Evolutionary conservation across 2,329 filamentous ascomycete genomes (phyloP).

Genomic region (Xylaria arbuscula): DNA sequence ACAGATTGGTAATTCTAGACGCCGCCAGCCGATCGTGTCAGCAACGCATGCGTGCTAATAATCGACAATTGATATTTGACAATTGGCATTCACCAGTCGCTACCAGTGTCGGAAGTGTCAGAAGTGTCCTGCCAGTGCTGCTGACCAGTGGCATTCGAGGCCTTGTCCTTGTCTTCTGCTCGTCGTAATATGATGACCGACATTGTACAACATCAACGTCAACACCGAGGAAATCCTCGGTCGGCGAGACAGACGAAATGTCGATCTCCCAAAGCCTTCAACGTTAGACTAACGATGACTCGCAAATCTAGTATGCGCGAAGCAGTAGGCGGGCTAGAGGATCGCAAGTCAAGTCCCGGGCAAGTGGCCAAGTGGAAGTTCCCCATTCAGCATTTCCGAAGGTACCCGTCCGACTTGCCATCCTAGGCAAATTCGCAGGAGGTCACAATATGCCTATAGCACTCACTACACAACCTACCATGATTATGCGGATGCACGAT

Average conservation of each 20-base stretch:
- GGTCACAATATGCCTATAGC: conserved; percentile 27
- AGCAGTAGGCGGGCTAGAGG: conserved; percentile 8
- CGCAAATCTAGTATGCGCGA: background rate
- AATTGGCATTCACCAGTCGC: background rate
- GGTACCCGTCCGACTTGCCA: conserved; percentile 24
- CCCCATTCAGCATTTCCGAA: conserved; percentile 27
- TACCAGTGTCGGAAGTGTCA: background rate
- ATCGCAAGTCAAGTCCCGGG: conserved; percentile 5
- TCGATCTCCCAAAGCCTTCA: conserved; percentile 14
- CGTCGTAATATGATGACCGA: background rate
- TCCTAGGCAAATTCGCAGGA: conserved; percentile 28
- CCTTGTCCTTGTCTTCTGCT: conserved; percentile 6
- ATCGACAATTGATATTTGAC: conserved; percentile 7
- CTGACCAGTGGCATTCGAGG: background rate
- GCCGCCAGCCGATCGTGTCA: conserved; percentile 15
- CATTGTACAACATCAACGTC: background rate
- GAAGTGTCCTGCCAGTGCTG: too few species aligned
- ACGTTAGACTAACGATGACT: conserved; percentile 6
- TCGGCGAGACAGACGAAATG: background rate
- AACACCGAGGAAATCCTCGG: background rate
- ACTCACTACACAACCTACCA: conserved; percentile 9
- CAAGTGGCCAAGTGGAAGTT: conserved; percentile 25
- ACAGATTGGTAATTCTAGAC: conserved; percentile 13
- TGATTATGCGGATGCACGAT: background rate
- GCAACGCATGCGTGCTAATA: conserved; percentile 3